Evolutionary conservation across 2,329 filamentous ascomycete species (phyloP), one percentile per base, ranked within the genome.

Genomic region (Aspergillus thermomutatus): DNA sequence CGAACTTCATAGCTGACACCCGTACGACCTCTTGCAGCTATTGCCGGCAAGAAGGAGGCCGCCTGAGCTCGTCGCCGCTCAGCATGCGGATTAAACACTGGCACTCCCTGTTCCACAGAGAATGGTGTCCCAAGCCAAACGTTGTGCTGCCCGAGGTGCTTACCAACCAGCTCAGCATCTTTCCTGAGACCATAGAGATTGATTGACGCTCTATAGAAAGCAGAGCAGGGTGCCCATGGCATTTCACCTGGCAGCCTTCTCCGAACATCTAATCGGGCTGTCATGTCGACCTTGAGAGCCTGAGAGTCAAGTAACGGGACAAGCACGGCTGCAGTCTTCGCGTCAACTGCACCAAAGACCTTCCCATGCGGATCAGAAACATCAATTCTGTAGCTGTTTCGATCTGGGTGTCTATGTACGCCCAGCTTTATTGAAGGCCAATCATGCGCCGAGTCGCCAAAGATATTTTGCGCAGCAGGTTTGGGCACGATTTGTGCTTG

Each of bases 171-270:
- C 10, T 79, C 79, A 3, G 83, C 86, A 59, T 83, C 82, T 56
- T 85, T 87, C 40, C 87, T 80, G 6, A 89, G 87, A 0, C 91
- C 91, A 66, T 94, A 97, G 7, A 97, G 70, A 64, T 91, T 90
- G 26, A 96, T 78, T 23, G 89, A 86, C 26, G 93, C 79, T 11
- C 79, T 79, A 58, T 89, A 86, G 2, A 79, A 74, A 21, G 80
- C 77, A 1, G 89, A 91, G 3, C 83, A 84, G 0, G 79, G 71
- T 54, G 83, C 77, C 37, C 91, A 89, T 17, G 83, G 79, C 37
- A 79, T 77, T 64, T 97, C 90, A n/a, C 80, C 82, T 0, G 79
- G 75, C 50, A 79, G 77, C 66, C 85, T 88, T 45, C 80, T 83
- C 46, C 91, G 84, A 5, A 84, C 79, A 7, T 88, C 83, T 11